Evolutionary conservation across 1,139 yeast genomes (phyloP), one percentile per base, ranked within the genome.

Genomic region (Pichia sp.): DNA sequence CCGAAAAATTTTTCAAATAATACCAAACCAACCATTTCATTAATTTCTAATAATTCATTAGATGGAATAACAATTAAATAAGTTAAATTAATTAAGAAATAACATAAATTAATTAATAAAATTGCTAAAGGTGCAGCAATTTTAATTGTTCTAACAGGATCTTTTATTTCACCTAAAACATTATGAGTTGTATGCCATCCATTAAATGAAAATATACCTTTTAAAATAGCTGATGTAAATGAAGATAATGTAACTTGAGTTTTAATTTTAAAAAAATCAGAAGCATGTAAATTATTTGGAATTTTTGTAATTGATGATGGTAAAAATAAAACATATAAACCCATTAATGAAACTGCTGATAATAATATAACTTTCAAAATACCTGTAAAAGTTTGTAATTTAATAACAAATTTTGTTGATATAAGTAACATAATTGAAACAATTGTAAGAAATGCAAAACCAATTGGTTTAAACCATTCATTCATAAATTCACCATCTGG

Each of bases 151-250:
- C 71, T 58, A 0, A 72, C 65, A 0, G 84, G 84, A 51, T 79
- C 75, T 46, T 69, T 71, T 33, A 79, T 73, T 55, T 79, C 85
- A 52, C 71, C 76, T 8, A 80, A 68, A 24, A 76, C 81, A 6
- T 77, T 72, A 51, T 77, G 82, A 2, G 77, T 78, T 4, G 78
- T 63, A 49, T 74, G 76, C 85, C 84, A 79, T 3, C 85, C 85
- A 6, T 73, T 67, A 48, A 73, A 71, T 2, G 82, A 76, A 56
- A 76, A 78, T 8, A 73, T 66, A 1, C 78, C 78, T 57, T 77
- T 75, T 32, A 78, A 68, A 16, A 78, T 64, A 0, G 81, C 80
- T 38, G 78, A 70, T 0, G 62, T 69, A 51, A 76, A 72, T 1
- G 73, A 65, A 0, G 78, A 59, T 1, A 71, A 50, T 2, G 73